Conservation (phyloP, 768 basidiomycete species). For the Boletus sp. region DNA sequence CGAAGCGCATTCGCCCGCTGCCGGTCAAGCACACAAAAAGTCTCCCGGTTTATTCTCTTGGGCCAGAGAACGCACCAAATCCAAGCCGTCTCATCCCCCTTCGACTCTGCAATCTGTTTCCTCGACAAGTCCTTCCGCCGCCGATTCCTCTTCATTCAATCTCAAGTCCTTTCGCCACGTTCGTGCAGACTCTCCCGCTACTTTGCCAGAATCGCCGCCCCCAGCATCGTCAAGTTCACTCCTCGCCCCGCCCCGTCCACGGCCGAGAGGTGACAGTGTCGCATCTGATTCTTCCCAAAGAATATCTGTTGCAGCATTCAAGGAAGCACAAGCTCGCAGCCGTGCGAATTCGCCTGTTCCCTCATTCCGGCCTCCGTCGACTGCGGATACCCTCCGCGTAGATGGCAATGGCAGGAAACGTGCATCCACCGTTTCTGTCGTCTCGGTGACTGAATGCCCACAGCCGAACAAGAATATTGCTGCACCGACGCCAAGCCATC, state of each 20-base stretch:
- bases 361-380: constrained; percentile 42
- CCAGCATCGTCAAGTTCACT: constrained; percentile 25
- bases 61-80: constrained; percentile 38
- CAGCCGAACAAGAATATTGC: constrained; percentile 10
- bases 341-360: constrained; percentile 59
- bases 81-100: constrained; percentile 27
- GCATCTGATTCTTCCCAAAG: constrained; percentile 68
- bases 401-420: constrained; percentile 27
- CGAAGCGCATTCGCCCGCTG: constrained; percentile 12
- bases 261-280: constrained; percentile 57
- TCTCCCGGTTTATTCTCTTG: constrained; percentile 37
- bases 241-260: constrained; percentile 41
- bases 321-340: constrained; percentile 70
- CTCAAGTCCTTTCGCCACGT: constrained; percentile 75
- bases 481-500: constrained; percentile 7
- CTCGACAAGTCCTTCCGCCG: constrained; percentile 19
- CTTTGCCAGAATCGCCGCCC: constrained; percentile 16
- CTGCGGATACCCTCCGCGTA: constrained; percentile 30
- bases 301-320: constrained; percentile 79
- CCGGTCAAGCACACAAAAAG: constrained; percentile 28
- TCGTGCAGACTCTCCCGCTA: constrained; percentile 42
- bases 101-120: constrained; percentile 36
- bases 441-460: constrained; percentile 15
- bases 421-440: constrained; percentile 30
- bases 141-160: constrained; percentile 53